Base-by-base conservation (phyloP, 1,284 basidiomycete species). In the Cutaneotrichosporon cyanovorans region DNA sequence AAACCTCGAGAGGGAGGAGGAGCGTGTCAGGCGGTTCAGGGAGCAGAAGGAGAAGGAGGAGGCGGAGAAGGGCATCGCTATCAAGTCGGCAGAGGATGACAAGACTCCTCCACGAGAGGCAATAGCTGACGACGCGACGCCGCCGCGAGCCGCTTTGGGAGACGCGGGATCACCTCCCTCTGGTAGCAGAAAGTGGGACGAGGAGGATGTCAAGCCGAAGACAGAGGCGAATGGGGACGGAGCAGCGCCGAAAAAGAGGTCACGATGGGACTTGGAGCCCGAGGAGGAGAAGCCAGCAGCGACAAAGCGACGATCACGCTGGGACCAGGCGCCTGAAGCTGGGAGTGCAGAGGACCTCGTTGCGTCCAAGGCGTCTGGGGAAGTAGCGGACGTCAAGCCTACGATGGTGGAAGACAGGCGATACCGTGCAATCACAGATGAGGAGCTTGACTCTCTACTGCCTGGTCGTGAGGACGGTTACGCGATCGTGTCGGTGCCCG, bases 191-290 rank as follows among this genome's bases (percentile, higher is more conserved):
- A 76, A 88, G 45, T 96, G 91, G 90, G 91, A 95, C 65, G 63
- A 65, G 48, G 46, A 65, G 54, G 51, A 59, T 56, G 53, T 55
- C 51, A 66, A 73, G 60, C 60, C 68, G 64, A 58, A 66, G 60
- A 28, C 45, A 33, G 48, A 54, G 39, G 68, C 74, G 60, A 59
- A 66, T 52, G 57, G 55, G 76, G 75, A 57, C 76, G 77, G 48
- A 25, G 82, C 82, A 23, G 80, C 86, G 42, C 92, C 88, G 74
- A 96, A 95, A 74, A 82, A 88, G 68, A 83, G 86, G 43, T 97
- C 92, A 34, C 80, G 95, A 38, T 99, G 95, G 95, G 95, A 98
- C 70, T 88, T 95, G 74, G 87, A 88, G 32, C 77, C 77, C 0
- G 69, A 69, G 7, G 51, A 49, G 47, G 60, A 83, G 63, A 82